Conservation (phyloP, 805 yeast genomes). For the Starmerella apis region DNA sequence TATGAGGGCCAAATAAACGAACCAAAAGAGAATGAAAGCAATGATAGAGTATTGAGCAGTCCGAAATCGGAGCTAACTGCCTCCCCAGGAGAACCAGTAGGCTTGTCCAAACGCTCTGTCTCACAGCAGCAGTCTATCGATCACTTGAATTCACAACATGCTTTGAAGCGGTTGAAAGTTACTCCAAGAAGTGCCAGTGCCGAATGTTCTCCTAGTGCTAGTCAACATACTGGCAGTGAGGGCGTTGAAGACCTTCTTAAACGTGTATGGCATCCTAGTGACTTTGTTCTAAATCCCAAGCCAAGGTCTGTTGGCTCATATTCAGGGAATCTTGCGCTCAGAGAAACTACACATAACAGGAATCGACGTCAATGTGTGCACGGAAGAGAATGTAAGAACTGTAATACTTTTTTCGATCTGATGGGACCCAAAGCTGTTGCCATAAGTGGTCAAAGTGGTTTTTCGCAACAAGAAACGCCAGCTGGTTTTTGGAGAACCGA, state of each 20-base stretch:
- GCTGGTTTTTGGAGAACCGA: conserved; percentile 21
- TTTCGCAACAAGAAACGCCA: conserved; percentile 17
- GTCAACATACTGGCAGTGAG: neutral
- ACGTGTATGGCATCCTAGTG: conserved; percentile 17
- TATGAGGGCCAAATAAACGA: neutral
- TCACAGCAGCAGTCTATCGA: too few species aligned
- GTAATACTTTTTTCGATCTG: conserved; percentile 2
- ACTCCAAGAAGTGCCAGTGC: too few species aligned
- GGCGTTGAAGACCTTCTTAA: neutral
- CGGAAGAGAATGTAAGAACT: conserved; percentile 10
- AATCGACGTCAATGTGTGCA: conserved; percentile 9
- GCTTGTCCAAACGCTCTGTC: neutral
- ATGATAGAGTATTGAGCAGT: neutral
- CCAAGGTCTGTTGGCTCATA: neutral
- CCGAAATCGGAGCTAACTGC: neutral
- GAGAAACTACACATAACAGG: neutral
- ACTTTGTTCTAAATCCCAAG: conserved; percentile 12
- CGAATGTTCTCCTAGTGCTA: too few species aligned
- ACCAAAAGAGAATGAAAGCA: neutral
- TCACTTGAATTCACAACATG: too few species aligned
- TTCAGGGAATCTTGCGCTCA: neutral
- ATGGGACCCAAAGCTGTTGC: conserved; percentile 1
- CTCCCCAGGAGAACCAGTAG: neutral
- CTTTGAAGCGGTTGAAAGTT: neutral
- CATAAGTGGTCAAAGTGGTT: neutral